These are phyloP conservation scores for Scenedesmus sp. DNA, from an alignment of 163 green algal genomes.

Conservation along the genomic window DNA sequence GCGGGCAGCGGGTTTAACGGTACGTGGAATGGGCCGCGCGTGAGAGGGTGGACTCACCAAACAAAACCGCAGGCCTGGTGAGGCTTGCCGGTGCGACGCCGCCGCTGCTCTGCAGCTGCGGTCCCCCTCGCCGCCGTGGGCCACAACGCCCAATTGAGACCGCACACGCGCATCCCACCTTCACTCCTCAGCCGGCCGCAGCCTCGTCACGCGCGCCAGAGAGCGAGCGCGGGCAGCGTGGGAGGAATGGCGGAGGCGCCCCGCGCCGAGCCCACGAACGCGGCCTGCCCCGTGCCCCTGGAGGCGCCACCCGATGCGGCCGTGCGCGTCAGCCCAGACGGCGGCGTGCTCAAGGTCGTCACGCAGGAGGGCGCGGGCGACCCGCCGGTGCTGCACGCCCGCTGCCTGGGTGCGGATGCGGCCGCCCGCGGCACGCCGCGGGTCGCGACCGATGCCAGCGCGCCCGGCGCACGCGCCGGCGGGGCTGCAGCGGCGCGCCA, in stretches of 20 bases:
- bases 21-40: too few species aligned
- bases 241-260: too few species aligned
- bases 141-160: too few species aligned
- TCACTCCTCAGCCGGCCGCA: too few species aligned
- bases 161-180: too few species aligned
- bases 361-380: slow-evolving; percentile 61
- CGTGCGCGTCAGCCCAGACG: slow-evolving; percentile 61
- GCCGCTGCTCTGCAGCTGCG: neutral
- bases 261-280: too few species aligned
- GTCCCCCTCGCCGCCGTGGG: too few species aligned
- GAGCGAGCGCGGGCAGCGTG: neutral
- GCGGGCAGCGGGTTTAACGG: too few species aligned
- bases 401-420: slow-evolving; percentile 70
- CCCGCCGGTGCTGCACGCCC: slow-evolving; percentile 59
- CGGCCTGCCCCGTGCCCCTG: neutral
- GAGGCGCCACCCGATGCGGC: slow-evolving; percentile 51
- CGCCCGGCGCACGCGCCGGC: too few species aligned
- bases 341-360: slow-evolving; percentile 67
- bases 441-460: too few species aligned
- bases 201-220: neutral
- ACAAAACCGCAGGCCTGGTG: neutral
- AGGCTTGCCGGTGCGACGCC: neutral
- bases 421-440: neutral
- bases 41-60: too few species aligned
- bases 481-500: too few species aligned